Base-by-base conservation (phyloP, 495 filamentous ascomycete genomes). In the Evernia prunastri region DNA sequence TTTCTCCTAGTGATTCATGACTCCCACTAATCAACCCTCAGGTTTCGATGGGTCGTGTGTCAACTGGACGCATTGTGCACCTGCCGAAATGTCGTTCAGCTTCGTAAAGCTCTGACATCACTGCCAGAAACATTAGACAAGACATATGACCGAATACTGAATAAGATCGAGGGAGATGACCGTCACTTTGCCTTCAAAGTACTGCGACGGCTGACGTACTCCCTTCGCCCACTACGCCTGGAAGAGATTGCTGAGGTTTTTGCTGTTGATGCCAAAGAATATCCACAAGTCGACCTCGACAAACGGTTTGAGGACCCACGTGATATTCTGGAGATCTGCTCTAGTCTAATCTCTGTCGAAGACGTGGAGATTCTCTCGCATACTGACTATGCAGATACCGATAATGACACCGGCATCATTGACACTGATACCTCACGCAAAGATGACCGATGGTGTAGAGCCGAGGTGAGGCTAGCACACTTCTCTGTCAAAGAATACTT, bases 1-100 rank as follows among this genome's bases (percentile, higher is more conserved):
- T 42, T 67, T 61, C 69, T 42, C 12, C 35, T 40, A 61, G 57
- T 31, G 25, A 61, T 66, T 17, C 6, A 66, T 47, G 66, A 58
- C 18, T 59, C 23, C 60, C 58, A 2, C 58, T 72, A 23, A 59
- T 17, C 2, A 6, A 20, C 0, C 12, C 13, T 56, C 61, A 80
- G 77, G 76, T 80, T 81, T 56, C 73, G 76, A 57, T 79, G 73
- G 74, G 74, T 69, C 4, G 71, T 65, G 53, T 78, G 73, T 67
- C 76, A 80, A 63, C 63, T 80, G 27, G 72, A 79, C 43, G 67
- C 31, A 17, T 69, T 80, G 20, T 64, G 64, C 63, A 66, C 65
- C 56, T 79, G 74, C 64, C 45, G 54, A 15, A 69, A 66, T 29
- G 9, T 65, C 43, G 42, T 42, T 45, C 56, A 59, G 56, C 67